Evolutionary conservation across 768 basidiomycete species (phyloP), one percentile per base, ranked within the genome.

Genomic region (Lentinus tigrinus): DNA sequence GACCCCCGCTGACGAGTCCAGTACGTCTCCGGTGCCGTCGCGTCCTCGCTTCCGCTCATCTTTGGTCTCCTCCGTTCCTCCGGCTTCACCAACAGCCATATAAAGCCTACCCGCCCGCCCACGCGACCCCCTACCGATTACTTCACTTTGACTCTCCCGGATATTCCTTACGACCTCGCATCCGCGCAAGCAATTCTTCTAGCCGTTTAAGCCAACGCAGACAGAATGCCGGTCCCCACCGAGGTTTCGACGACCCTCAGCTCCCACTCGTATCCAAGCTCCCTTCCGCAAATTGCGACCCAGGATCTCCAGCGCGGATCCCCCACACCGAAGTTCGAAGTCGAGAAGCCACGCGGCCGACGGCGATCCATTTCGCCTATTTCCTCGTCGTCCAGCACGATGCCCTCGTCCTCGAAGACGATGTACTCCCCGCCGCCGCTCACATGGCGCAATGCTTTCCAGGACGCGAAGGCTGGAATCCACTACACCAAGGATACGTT

Each of bases 401-500:
- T 52, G 21, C 44, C 38, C 13, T 19, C 54, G 43, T 46, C 47
- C n/a, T 21, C 51, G 19, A 40, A 43, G 23, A 52, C 39, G 36
- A 46, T 37, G 46, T 59, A 56, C 47, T 42, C 53, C 48, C 58
- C 52, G 8, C 63, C 55, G 8, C 49, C 60, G 28, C 52, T 57
- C 50, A 59, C 61, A 10, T 63, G 61, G 61, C 48, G 59, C 16
- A 57, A 56, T 36, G 69, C 67, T 26, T 63, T 63, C 3, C 40
- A 54, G 17, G 69, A 70, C 42, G 62, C 64, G n/a, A 58, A 46
- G 27, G 65, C 63, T 23, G 67, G 67, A 38, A 56, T 70, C 14
- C 63, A 63, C 55, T 70, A 70, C 63, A 57, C 60, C 9, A 62
- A 62, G 21, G 69, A 70, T 54, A 26, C 51, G 11, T 70, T 64